These are phyloP conservation scores for Ogataea nonfermentans DNA, from an alignment of 805 yeast species.

Conservation along the genomic window DNA sequence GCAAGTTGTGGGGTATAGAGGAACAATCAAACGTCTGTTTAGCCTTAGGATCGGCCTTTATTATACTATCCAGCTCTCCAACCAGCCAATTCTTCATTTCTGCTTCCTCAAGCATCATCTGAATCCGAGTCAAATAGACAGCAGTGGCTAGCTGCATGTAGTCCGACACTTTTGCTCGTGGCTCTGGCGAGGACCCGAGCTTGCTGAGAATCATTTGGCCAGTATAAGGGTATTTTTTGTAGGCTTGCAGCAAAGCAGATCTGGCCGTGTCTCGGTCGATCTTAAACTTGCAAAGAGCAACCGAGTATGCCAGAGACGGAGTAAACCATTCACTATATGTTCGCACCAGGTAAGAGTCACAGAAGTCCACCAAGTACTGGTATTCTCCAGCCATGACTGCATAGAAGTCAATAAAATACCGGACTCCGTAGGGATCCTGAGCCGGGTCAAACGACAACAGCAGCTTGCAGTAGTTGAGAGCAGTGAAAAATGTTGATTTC, in stretches of 20 bases:
- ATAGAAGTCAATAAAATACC: constrained; percentile 79
- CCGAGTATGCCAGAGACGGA: constrained; percentile 67
- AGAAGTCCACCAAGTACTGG: constrained; percentile 57
- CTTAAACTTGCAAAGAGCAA: constrained; percentile 58
- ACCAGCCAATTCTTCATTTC: constrained; percentile 42
- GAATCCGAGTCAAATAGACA: constrained; percentile 58
- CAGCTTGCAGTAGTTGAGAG: constrained; percentile 70
- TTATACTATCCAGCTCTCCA: constrained; percentile 18
- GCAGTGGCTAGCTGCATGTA: constrained; percentile 46
- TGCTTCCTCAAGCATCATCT: constrained; percentile 51
- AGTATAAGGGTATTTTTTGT: constrained; percentile 54
- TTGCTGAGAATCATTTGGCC: constrained; percentile 49
- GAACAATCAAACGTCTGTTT: constrained; percentile 20
- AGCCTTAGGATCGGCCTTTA: constrained; percentile 19
- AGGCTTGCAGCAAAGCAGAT: constrained; percentile 48
- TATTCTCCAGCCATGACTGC: constrained; percentile 65
- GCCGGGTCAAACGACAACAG: constrained; percentile 66
- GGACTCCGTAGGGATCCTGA: constrained; percentile 81
- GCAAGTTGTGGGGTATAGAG: constrained; percentile 56
- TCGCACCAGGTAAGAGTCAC: constrained; percentile 52
- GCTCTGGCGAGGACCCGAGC: constrained; percentile 38
- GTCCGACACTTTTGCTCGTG: constrained; percentile 27
- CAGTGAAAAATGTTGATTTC: constrained; percentile 74
- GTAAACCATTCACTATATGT: constrained; percentile 68
- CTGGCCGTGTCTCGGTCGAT: constrained; percentile 43